Evolutionary conservation across 345 rosid genomes (phyloP).

Genomic region (Populus simonii): DNA sequence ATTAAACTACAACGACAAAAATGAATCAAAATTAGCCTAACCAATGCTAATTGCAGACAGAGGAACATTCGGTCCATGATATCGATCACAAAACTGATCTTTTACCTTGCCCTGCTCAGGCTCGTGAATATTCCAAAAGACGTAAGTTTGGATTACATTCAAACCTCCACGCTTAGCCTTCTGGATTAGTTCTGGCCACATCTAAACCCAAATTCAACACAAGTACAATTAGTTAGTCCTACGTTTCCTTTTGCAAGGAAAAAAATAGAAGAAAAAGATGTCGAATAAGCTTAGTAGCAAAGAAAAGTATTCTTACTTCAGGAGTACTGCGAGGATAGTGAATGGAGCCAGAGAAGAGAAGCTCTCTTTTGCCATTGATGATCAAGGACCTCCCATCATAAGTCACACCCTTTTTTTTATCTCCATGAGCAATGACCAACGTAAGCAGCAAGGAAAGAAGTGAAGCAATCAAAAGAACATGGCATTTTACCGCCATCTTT

Average conservation of each 20-base stretch:
- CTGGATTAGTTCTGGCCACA: constrained; percentile 46
- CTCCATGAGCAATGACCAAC: neutral
- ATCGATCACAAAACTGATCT: neutral
- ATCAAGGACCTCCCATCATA: constrained; percentile 64
- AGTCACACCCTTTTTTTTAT: constrained; percentile 20
- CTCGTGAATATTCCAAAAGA: constrained; percentile 67
- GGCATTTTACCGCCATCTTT: neutral
- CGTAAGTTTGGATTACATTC: constrained; percentile 59
- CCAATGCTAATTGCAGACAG: neutral
- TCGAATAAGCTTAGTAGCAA: neutral
- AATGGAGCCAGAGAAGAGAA: constrained; percentile 82
- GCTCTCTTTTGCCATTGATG: constrained; percentile 52
- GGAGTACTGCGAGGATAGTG: constrained; percentile 86
- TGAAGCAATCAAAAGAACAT: constrained; percentile 10
- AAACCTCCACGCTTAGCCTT: constrained; percentile 58
- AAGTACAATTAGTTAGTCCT: neutral
- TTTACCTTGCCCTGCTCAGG: constrained; percentile 52
- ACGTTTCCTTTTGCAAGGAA: neutral
- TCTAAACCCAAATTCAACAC: constrained; percentile 30
- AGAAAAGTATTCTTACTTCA: constrained; percentile 33
- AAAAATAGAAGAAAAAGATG: neutral
- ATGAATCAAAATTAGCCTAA: neutral
- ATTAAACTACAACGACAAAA: constrained; percentile 46
- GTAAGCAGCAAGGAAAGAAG: constrained; percentile 13
- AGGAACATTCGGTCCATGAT: neutral